Evolutionary conservation across 495 filamentous ascomycete genomes (phyloP).

Genomic region (Lasiosphaeria hispida): DNA sequence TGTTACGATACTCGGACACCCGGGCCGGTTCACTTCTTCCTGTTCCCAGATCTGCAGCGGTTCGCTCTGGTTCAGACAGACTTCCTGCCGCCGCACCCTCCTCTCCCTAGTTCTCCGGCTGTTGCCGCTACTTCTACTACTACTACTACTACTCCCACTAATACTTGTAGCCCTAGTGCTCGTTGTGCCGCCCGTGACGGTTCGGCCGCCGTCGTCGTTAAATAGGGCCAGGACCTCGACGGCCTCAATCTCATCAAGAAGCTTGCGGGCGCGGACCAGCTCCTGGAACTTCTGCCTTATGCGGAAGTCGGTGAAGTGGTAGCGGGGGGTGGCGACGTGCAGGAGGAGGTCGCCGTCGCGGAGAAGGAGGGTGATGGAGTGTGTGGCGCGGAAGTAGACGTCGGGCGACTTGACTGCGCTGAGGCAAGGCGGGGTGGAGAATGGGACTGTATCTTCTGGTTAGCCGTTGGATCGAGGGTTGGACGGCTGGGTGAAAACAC

Average conservation of each 20-base stretch:
- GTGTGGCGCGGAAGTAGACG: constrained; percentile 6
- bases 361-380: neutral
- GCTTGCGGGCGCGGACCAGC: neutral
- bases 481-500: too few relatives aligned
- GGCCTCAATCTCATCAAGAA: neutral
- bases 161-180: neutral
- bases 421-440: neutral
- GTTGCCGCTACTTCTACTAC: too few relatives aligned
- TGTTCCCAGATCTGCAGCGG: constrained; percentile 1
- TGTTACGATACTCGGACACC: neutral
- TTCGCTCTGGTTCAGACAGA: neutral
- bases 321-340: neutral
- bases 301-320: neutral
- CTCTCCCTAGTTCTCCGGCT: neutral
- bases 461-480: too few relatives aligned
- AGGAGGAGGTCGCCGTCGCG: neutral
- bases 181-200: neutral
- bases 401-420: neutral
- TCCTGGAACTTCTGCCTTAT: constrained; percentile 4
- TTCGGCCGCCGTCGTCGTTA: too few relatives aligned
- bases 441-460: neutral
- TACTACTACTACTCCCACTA: neutral
- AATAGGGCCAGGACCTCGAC: neutral
- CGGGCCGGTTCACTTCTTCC: too few relatives aligned
- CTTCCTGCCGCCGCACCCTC: neutral